Evolutionary conservation across 441 rosid genomes (phyloP).

Genomic region (Theobroma grandiflorum): DNA sequence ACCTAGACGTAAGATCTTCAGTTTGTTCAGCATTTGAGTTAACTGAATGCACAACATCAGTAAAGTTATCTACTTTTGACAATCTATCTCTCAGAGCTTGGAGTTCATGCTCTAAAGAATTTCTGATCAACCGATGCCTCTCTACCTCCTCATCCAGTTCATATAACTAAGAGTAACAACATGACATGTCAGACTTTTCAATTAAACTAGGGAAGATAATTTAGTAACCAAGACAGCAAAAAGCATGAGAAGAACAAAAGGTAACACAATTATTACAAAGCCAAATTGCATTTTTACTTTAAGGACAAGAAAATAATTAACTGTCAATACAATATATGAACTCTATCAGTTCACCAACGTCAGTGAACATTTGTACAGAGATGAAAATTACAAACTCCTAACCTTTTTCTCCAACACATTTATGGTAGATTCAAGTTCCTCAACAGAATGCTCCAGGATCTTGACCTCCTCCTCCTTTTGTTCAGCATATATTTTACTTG

Average conservation of each 20-base stretch:
- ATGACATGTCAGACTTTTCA: slow-evolving; percentile 25
- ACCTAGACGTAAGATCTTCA: slow-evolving; percentile 65
- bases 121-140: slow-evolving; percentile 73
- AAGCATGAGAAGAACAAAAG: slow-evolving; percentile 12
- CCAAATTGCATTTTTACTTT: slow-evolving; percentile 6
- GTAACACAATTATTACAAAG: slow-evolving; percentile 22
- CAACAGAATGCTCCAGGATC: slow-evolving; percentile 86
- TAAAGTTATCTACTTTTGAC: slow-evolving; percentile 65
- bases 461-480: slow-evolving; percentile 95
- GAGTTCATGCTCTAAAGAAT: slow-evolving; percentile 82
- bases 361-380: not conserved
- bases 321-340: not conserved
- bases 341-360: slow-evolving; percentile 8
- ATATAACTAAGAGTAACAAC: slow-evolving; percentile 60
- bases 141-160: slow-evolving; percentile 93
- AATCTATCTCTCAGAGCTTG: slow-evolving; percentile 73
- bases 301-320: slow-evolving; percentile 6
- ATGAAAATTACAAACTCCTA: slow-evolving; percentile 29
- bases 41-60: slow-evolving; percentile 51
- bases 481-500: slow-evolving; percentile 78
- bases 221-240: slow-evolving; percentile 3
- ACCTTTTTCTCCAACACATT: slow-evolving; percentile 94
- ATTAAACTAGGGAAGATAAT: slow-evolving; percentile 18
- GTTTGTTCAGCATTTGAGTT: slow-evolving; percentile 39
- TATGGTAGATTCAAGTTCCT: slow-evolving; percentile 89